Evolutionary conservation across 345 rosid species (phyloP).

Genomic region (Pistacia integerrima): DNA sequence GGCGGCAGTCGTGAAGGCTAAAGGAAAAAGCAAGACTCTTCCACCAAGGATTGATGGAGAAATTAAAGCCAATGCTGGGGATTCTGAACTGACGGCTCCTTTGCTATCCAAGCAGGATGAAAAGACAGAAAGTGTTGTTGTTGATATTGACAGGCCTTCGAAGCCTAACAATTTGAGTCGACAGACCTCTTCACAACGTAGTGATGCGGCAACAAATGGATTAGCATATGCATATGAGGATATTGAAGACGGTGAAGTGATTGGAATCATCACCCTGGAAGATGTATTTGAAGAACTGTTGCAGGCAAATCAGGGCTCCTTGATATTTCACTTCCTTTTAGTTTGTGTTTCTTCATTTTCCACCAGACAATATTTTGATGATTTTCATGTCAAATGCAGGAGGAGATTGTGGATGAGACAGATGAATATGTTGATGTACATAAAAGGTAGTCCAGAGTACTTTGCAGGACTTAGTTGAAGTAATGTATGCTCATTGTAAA

Average conservation of each 20-base stretch:
- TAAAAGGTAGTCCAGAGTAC: slow-evolving; percentile 54
- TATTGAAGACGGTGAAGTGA: slow-evolving; percentile 88
- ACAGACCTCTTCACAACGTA: slow-evolving; percentile 27
- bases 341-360: background rate
- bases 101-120: slow-evolving; percentile 57
- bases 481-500: background rate
- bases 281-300: slow-evolving; percentile 98
- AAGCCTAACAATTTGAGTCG: slow-evolving; percentile 28
- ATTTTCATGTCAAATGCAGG: slow-evolving; percentile 43
- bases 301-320: slow-evolving; percentile 46
- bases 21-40: slow-evolving; percentile 55
- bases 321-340: background rate
- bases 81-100: slow-evolving; percentile 60
- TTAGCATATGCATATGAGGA: slow-evolving; percentile 58
- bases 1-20: slow-evolving; percentile 95
- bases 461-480: background rate
- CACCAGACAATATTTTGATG: background rate
- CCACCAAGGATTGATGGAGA: slow-evolving; percentile 40
- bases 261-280: slow-evolving; percentile 94
- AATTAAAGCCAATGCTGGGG: slow-evolving; percentile 31
- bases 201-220: slow-evolving; percentile 43
- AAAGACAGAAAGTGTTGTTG: slow-evolving; percentile 53
- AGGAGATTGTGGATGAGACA: slow-evolving; percentile 98
- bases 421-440: slow-evolving; percentile 97
- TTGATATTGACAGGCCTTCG: slow-evolving; percentile 63